These are phyloP conservation scores for Inga leiocalycina DNA, from an alignment of 306 rosid genomes.

Conservation along the genomic window DNA sequence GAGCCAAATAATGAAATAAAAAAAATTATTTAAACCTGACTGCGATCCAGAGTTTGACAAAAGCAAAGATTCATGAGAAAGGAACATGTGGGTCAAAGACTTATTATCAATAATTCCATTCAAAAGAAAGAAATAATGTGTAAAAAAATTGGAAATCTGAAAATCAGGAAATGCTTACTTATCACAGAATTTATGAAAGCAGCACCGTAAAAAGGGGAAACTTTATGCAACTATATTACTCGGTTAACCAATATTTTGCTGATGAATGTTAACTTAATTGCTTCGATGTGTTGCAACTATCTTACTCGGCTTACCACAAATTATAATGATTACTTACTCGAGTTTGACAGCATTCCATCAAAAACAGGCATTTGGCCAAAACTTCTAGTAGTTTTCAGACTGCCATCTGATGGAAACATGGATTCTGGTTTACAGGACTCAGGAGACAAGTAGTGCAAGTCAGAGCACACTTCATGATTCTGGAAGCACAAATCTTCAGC, in stretches of 20 bases:
- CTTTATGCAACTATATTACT: neutral
- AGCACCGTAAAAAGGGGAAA: neutral
- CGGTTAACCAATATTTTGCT: neutral
- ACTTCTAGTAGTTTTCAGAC: constrained; percentile 51
- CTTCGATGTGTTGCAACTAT: neutral
- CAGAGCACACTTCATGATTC: constrained; percentile 62
- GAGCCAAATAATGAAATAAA: neutral
- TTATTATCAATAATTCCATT: neutral
- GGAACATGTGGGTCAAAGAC: neutral
- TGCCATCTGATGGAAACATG: constrained; percentile 55
- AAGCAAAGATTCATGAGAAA: constrained; percentile 23
- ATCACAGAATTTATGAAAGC: neutral
- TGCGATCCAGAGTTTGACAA: neutral
- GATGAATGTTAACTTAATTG: neutral
- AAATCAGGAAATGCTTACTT: neutral
- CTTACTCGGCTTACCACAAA: neutral
- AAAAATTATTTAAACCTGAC: neutral
- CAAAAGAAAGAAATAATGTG: constrained; percentile 6
- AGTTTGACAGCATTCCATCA: constrained; percentile 65
- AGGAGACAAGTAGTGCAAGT: constrained; percentile 68
- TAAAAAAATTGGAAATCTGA: neutral
- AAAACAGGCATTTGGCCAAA: constrained; percentile 57
- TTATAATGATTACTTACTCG: constrained; percentile 45
- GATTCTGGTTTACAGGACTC: constrained; percentile 53
- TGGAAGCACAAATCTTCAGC: constrained; percentile 74